phyloP scores from a whole-genome alignment of 2,329 filamentous ascomycete genomes.

The Fusarium lyarnte region DNA sequence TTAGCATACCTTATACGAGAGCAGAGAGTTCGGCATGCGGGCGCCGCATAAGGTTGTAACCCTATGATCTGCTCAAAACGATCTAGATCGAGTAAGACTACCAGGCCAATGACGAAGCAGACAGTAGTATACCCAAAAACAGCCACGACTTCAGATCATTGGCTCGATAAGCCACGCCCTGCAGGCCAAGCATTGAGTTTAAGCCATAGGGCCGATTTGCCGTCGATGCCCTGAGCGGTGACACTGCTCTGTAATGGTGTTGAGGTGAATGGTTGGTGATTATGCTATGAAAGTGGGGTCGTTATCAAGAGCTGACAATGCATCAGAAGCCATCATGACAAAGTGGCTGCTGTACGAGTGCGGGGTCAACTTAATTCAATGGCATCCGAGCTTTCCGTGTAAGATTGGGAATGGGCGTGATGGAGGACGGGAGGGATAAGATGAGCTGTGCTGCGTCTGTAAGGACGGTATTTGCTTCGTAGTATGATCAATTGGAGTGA shows the following conservation, averaged over 20 bases:
- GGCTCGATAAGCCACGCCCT: background rate
- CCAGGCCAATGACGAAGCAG: background rate
- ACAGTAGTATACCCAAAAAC: background rate
- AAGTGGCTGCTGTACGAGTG: conserved; percentile 5
- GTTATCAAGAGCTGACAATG: background rate
- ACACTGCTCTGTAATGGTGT: background rate
- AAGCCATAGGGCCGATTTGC: background rate
- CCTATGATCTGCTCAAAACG: background rate
- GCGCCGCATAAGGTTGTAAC: background rate
- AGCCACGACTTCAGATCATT: background rate
- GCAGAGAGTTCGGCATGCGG: background rate
- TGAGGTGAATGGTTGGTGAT: background rate
- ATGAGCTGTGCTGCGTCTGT: background rate
- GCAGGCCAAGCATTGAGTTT: background rate
- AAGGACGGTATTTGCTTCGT: rapidly evolving
- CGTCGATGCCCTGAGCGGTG: background rate
- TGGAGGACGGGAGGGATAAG: background rate
- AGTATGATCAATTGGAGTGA: background rate
- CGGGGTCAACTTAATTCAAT: conserved; percentile 5
- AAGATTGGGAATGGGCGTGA: background rate
- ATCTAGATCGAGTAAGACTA: background rate
- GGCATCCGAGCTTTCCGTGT: background rate
- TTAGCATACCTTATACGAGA: background rate
- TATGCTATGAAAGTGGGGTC: background rate
- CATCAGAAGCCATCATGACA: conserved; percentile 20